phyloP scores from a whole-genome alignment of 106 monocot species.

The Dendrobium chrysotoxum region DNA sequence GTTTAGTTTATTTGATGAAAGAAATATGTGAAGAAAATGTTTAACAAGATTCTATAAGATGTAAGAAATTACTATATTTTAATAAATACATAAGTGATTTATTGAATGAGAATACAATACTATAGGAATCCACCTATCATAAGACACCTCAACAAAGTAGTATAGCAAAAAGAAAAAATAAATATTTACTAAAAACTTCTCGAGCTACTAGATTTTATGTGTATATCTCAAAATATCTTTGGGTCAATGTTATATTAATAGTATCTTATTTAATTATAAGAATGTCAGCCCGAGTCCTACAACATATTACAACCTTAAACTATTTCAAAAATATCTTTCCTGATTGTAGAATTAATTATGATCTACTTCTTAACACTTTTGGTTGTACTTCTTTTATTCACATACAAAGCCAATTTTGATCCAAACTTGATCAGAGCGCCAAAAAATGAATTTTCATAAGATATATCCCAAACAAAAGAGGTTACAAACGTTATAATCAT shows the following conservation, averaged over 20 bases:
- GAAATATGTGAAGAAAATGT: neutral
- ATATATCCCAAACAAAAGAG: no score
- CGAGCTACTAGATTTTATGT: slow-evolving; percentile 1
- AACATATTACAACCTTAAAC: neutral
- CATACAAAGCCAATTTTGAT: neutral
- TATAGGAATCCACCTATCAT: no score
- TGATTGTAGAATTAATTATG: neutral
- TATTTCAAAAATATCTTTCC: neutral
- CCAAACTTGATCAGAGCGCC: neutral
- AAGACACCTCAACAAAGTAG: no score
- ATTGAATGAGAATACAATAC: neutral
- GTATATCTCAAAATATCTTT: slow-evolving; percentile 3
- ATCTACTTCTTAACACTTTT: neutral
- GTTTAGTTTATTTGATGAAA: neutral
- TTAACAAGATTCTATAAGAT: neutral
- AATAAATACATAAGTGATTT: neutral
- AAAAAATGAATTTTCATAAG: no score
- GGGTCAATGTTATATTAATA: neutral
- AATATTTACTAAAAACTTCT: neutral
- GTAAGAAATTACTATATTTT: neutral
- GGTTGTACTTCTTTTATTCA: neutral
- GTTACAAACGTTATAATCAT: no score
- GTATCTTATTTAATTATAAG: slow-evolving; percentile 6
- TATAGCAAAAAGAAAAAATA: no score
- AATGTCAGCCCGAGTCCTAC: neutral